Percentiles rank a stretch among this genome's conserved stretches.
phyloP scores from a whole-genome alignment of 345 rosid species.

The Pelargonium nanum region DNA sequence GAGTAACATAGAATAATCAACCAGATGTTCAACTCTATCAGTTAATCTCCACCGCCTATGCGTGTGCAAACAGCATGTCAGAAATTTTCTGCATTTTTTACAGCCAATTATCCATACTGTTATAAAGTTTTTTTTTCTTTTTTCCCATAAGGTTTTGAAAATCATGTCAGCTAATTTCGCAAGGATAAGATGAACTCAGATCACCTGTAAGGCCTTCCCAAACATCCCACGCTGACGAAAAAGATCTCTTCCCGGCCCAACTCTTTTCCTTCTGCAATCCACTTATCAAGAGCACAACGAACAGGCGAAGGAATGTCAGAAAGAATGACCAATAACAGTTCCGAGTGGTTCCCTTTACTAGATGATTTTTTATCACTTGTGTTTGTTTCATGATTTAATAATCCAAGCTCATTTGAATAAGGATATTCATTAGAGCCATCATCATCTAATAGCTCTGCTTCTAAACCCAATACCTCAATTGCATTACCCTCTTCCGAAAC shows the following conservation, averaged over 20 bases:
- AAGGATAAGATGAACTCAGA: not conserved
- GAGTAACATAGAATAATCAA: not conserved
- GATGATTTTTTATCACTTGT: slow-evolving; percentile 13
- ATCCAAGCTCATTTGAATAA: slow-evolving; percentile 23
- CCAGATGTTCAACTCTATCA: too few species aligned
- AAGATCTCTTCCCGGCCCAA: slow-evolving; percentile 28
- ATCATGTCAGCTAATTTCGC: not conserved
- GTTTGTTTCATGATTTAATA: slow-evolving; percentile 20
- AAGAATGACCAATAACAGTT: slow-evolving; percentile 39
- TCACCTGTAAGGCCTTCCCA: slow-evolving; percentile 74
- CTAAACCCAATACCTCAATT: slow-evolving; percentile 27
- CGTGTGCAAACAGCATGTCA: too few species aligned
- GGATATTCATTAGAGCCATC: slow-evolving; percentile 28
- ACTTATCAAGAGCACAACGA: slow-evolving; percentile 37
- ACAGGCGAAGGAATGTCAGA: slow-evolving; percentile 23
- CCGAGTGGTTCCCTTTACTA: slow-evolving; percentile 15
- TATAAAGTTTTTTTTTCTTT: too few species aligned
- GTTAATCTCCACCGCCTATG: too few species aligned
- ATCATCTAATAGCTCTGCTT: slow-evolving; percentile 37
- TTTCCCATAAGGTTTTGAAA: too few species aligned
- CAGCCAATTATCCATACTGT: too few species aligned
- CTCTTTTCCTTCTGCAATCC: slow-evolving; percentile 55
- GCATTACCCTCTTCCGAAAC: slow-evolving; percentile 10
- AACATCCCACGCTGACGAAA: slow-evolving; percentile 66
- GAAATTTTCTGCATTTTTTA: too few species aligned